Base-by-base conservation (phyloP, 768 basidiomycete genomes). In the Lactarius indigo region DNA sequence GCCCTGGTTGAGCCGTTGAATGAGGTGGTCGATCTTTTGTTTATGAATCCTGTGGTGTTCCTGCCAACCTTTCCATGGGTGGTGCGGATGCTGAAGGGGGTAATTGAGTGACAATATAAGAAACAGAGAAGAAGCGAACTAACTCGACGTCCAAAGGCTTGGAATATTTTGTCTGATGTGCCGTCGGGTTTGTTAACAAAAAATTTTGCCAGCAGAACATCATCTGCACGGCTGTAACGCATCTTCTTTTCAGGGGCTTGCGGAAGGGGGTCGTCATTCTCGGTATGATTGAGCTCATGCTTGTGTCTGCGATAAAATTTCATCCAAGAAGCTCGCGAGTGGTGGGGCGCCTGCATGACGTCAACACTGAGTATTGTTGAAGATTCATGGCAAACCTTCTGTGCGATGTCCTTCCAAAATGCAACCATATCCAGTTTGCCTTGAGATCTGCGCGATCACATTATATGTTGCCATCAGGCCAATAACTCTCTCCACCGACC, bases 41-140 rank as follows among this genome's bases (percentile, higher is more conserved):
- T 93, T 94, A 75, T 94, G 92, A 72, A 93, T 92, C 52, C 92
- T 85, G 74, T 93, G 88, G 74, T 94, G 92, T 72, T 94, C 92
- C 75, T 94, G 92, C 92, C 92, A 94, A 17, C 92, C 92, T 75
- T 94, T 94, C 92, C 92, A 94, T 3, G 92, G 92, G 78, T 94
- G 92, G 74, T 93, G 90, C 2, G 91, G 85, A 75, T 93, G 83
- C 92, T 94, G 72, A 35, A 60, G 15, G 26, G 33, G 20, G 68
- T 61, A 57, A 59, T 26, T 65, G 44, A 47, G 20, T 7, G 52
- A 26, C 30, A 35, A 30, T 37, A 30, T 41, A 33, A 15, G 20
- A 3, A 55, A 37, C 23, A 64, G 26, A 20, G 2, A 44, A 65
- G 23, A 28, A 60, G 68, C 59, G 60, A 42, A 74, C 85, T 68